These are phyloP conservation scores for Climacium dendroides DNA, from an alignment of 225 moss, liverwort and hornwort genomes.

Conservation along the genomic window DNA sequence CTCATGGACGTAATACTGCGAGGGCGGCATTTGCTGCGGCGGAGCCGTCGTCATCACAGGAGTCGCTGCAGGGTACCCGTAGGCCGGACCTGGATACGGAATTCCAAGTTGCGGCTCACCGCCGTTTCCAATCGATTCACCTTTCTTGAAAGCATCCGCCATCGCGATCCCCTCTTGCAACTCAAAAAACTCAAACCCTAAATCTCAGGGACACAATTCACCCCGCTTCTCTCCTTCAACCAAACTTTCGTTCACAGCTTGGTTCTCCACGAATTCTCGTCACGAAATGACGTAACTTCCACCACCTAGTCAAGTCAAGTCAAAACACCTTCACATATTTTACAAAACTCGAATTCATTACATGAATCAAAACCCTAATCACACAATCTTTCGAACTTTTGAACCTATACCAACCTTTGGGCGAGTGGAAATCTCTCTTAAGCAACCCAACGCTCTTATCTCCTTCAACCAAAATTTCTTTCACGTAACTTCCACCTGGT, in stretches of 20 bases:
- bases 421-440: no score
- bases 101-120: conserved; percentile 12
- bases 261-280: neutral
- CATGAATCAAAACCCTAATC: neutral
- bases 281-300: neutral
- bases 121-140: neutral
- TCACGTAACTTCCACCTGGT: neutral
- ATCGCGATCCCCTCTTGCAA: neutral
- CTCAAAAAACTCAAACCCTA: neutral
- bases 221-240: neutral
- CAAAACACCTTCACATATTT: neutral
- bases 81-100: conserved; percentile 16
- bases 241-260: neutral
- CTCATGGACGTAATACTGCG: conserved; percentile 35
- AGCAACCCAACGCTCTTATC: neutral
- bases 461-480: no score
- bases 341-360: neutral
- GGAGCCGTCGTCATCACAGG: conserved; percentile 42
- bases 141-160: neutral
- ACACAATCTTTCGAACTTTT: neutral
- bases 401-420: neutral
- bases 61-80: conserved; percentile 27
- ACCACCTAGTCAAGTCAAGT: neutral
- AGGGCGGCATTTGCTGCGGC: conserved; percentile 31
- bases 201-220: neutral